Percentiles rank a stretch among this genome's conserved stretches.
phyloP scores from a whole-genome alignment of 768 basidiomycete genomes.

The Mycena capillaripes region DNA sequence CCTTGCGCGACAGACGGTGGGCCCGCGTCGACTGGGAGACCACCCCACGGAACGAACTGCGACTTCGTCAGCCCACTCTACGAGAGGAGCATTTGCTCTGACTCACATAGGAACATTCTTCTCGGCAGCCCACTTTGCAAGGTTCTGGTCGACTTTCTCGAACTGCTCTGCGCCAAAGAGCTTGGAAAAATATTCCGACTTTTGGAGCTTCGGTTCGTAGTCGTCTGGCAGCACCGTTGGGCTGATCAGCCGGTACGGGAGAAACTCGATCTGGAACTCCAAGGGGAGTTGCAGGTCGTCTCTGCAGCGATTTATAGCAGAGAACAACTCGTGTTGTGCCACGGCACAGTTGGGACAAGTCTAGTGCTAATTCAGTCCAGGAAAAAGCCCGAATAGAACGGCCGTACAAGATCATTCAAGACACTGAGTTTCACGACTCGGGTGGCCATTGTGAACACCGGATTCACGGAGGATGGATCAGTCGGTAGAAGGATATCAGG shows the following conservation, averaged over 20 bases:
- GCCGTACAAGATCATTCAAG: constrained; percentile 63
- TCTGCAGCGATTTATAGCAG: constrained; percentile 63
- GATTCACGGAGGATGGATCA: constrained; percentile 29
- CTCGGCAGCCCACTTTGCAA: constrained; percentile 67
- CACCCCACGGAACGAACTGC: constrained; percentile 70
- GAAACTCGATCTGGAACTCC: constrained; percentile 64
- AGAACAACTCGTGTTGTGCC: constrained; percentile 65
- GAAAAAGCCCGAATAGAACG: constrained; percentile 18
- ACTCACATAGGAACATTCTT: constrained; percentile 72
- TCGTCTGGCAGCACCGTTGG: constrained; percentile 53
- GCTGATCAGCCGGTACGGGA: constrained; percentile 65
- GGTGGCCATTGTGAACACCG: constrained; percentile 49
- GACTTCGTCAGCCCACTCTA: neutral
- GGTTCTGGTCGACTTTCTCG: constrained; percentile 53
- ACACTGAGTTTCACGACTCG: constrained; percentile 63
- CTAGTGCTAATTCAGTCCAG: constrained; percentile 42
- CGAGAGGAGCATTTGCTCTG: neutral
- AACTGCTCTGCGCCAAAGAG: constrained; percentile 69
- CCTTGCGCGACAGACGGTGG: constrained; percentile 81
- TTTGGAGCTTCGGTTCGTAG: constrained; percentile 53
- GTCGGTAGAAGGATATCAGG: constrained; percentile 17
- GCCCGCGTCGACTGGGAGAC: constrained; percentile 77
- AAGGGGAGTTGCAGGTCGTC: constrained; percentile 62
- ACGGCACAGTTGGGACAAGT: constrained; percentile 68
- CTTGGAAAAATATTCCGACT: constrained; percentile 56